Base-by-base conservation (phyloP, 495 filamentous ascomycete genomes). In the Penicillium ochrochloron region DNA sequence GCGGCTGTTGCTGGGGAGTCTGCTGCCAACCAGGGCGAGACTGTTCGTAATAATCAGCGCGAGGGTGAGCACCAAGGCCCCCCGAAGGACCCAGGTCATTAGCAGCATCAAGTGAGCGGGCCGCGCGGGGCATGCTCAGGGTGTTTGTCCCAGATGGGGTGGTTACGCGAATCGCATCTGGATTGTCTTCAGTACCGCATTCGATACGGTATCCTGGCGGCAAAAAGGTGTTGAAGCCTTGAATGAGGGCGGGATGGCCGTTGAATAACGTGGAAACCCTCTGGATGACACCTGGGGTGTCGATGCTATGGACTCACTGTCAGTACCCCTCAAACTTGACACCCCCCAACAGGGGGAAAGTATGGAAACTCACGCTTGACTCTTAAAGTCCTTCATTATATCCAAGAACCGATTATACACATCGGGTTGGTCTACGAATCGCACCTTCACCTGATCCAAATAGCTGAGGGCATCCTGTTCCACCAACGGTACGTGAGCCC, bases 351-450 rank as follows among this genome's bases (percentile, higher is more conserved):
- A n/a, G 44, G 21, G 6, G 19, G 21, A 23, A 21, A 34, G 54
- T 52, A 6, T 11, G 19, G 39, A 64, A 59, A 84, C 91, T 80
- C 78, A 95, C 88, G 93, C 92, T 79, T 97, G 94, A 70, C 93
- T 97, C 80, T 99, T 99, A 80, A 99, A 99, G 65, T 99, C 96
- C 76, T 99, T 99, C 96, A 99, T 99, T 56, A 99, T 99, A 67
- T 99, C 95, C 57, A 99, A 78, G 70, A 99, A 99, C 23, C 90
- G 86, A 73, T 99, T 99, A 71, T 99, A 99, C 2, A 99, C 95
- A 75, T 99, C 96, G 10, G 95, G 94, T 67, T 96, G 92, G 60
- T 97, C 93, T 58, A 92, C 89, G 69, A 99, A 99, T 67, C 97
- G 93, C 52, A 97, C 94, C 78, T 99, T 99, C 63, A 99, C 95